phyloP scores from a whole-genome alignment of 2,329 filamentous ascomycete species.

The Ophiostoma sp. region DNA sequence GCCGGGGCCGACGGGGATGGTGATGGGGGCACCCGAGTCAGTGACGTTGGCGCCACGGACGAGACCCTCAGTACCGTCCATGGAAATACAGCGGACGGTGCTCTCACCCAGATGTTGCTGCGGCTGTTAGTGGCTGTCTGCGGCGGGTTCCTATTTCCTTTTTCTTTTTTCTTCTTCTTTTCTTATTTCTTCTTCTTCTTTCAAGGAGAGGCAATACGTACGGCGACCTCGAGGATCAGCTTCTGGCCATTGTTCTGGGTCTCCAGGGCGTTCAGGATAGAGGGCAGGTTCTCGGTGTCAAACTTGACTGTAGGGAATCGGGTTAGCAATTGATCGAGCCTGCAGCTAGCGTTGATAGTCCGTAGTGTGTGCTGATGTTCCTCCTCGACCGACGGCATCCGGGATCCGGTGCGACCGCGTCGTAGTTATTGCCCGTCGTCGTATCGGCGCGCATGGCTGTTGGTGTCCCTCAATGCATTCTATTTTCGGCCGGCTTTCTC shows the following conservation, averaged over 20 bases:
- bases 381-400: constrained; percentile 20
- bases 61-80: constrained; percentile 99
- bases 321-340: constrained; percentile 24
- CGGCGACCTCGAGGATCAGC: constrained; percentile 92
- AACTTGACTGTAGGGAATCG: constrained; percentile 71
- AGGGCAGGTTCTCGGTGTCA: constrained; percentile 83
- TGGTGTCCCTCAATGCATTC: neutral
- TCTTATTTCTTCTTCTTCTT: neutral
- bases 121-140: constrained; percentile 18
- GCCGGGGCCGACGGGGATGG: constrained; percentile 85
- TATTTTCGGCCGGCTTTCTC: neutral
- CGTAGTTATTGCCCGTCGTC: no score
- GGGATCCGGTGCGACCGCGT: no score
- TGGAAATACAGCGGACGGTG: constrained; percentile 99
- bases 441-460: no score
- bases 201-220: constrained; percentile 49
- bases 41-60: constrained; percentile 78
- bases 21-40: constrained; percentile 94
- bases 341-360: neutral
- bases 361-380: neutral
- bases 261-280: constrained; percentile 95
- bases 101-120: constrained; percentile 99
- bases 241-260: constrained; percentile 89
- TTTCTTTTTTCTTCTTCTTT: neutral
- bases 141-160: neutral